Base-by-base conservation (phyloP, 192 early-diverging fungal species). In the Backusella sp. region DNA sequence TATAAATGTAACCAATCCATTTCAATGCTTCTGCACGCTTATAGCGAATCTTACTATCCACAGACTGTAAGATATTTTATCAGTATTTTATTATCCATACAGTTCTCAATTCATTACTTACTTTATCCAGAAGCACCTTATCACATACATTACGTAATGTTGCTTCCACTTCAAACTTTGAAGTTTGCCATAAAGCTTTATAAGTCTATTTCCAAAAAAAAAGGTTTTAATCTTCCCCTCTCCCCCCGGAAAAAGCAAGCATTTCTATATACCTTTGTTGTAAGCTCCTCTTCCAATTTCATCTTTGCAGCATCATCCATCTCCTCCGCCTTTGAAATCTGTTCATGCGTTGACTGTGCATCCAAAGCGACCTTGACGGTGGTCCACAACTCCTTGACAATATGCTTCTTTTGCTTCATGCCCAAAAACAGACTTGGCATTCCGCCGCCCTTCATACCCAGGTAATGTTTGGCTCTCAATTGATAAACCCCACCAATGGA, bases 401-500 rank as follows among this genome's bases (percentile, higher is more conserved):
- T 75, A 37, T 81, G 82, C 34, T 88, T 89, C 49, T 85, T 84
- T 72, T 92, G 87, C 28, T 73, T 76, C 19, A 84, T 59, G 2
- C 76, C 68, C 67, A 80, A 73, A 49, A 82, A 83, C 0, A 82
- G 66, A 36, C 81, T 76, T 14, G 80, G 80, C 52, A 84, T 69
- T 26, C 82, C 77, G 77, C 86, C 73, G 77, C 91, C 82, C 46
- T 79, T 79, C 30, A 83, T 73, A 44, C 82, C 82, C 37, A 91
- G 78, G 77, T 84, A 90, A 77, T 95, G 93, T 62, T 90, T 88
- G 26, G 94, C 89, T 81, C 94, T 94, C 68, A 91, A 87, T 67
- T 77, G 78, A 84, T 97, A 97, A 8, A 92, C 91, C 80, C 88
- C 88, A 56, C 96, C 96, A 78, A 96, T 90, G 14, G 91, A 86